Base-by-base conservation (phyloP, 495 filamentous ascomycete genomes). In the Glutinoglossum americanum region DNA sequence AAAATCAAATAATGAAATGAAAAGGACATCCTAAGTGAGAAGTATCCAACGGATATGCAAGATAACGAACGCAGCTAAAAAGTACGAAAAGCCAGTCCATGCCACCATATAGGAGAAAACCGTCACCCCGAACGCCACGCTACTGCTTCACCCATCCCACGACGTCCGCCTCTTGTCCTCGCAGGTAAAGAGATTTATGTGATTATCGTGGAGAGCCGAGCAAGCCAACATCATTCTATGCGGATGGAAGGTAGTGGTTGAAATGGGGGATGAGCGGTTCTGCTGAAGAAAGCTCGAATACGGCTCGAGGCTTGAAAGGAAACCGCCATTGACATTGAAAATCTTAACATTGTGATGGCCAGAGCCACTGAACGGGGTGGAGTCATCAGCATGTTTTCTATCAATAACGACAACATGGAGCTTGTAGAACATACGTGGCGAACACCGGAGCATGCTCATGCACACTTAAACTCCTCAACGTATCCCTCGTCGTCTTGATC, bases 371-470 rank as follows among this genome's bases (percentile, higher is more conserved):
- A 27, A 13, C 23, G 19, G 11, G 2, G 19, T 9, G 4, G 3
- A 33, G 15, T 2, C 15, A 47, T 56, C 28, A 56, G 48, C 30
- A 41, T 1, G 27, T 47, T 3, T 13, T n/a, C 28, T 19, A n/a
- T 57, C 47, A 37, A 1, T 27, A 55, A 48, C 10, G 25, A 8
- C 59, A 60, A 6, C 1, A 21, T 17, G 25, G 37, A 15, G 26
- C 25, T 56, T 11, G 9, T 28, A 30, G 3, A 47, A 56, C 85
- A 71, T 85, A 94, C 88, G 89, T 81, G 64, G 87, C 87, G 73
- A 97, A 94, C 7, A 99, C 89, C 30, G 92, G 92, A 49, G 94
- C 80, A 70, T 97, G 93, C 67, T 99, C 92, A 69, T 99, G 92
- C 26, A 92, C 87, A 65, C 85, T 89, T 60, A 95, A 76, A 21